A percentile compares a stretch with the other conserved stretches of the same genome.
Evolutionary conservation across 139 green algal species (phyloP).

Genomic region (Tetratostichococcus sp.): DNA sequence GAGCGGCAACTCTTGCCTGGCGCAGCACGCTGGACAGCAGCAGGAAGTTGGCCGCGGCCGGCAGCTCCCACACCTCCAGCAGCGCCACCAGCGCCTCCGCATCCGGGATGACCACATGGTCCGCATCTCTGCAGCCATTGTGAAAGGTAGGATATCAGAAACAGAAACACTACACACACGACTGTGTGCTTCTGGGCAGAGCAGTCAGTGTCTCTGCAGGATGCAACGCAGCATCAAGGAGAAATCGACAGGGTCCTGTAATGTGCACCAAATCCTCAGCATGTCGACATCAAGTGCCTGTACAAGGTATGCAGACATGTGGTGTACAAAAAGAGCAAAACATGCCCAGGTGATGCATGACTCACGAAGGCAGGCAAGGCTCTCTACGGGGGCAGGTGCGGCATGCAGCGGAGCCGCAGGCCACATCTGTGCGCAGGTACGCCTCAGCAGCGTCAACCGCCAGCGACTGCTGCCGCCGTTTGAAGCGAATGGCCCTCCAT

Average conservation of each 20-base stretch:
- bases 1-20: too few relatives aligned
- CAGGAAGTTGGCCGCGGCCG: constrained; percentile 21
- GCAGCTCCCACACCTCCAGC: constrained; percentile 52
- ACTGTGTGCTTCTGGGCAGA: too few relatives aligned
- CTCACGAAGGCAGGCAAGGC: neutral
- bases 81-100: constrained; percentile 17
- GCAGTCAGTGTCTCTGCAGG: too few relatives aligned
- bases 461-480: neutral
- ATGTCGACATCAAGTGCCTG: too few relatives aligned
- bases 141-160: too few relatives aligned
- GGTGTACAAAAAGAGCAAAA: too few relatives aligned
- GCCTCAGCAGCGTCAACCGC: constrained; percentile 3
- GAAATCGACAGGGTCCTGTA: too few relatives aligned
- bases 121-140: neutral
- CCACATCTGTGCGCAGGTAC: constrained; percentile 12
- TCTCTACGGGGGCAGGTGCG: neutral
- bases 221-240: too few relatives aligned
- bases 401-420: constrained; percentile 3
- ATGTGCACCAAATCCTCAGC: too few relatives aligned
- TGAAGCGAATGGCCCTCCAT: neutral
- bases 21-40: constrained; percentile 26
- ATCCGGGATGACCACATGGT: constrained; percentile 42
- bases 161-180: too few relatives aligned
- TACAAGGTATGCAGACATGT: too few relatives aligned
- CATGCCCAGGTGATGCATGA: too few relatives aligned